A percentile compares a stretch with the other conserved stretches of the same genome.
Evolutionary conservation across 495 filamentous ascomycete species (phyloP).

Genomic region (Aspergillus sclerotiicarbonarius): DNA sequence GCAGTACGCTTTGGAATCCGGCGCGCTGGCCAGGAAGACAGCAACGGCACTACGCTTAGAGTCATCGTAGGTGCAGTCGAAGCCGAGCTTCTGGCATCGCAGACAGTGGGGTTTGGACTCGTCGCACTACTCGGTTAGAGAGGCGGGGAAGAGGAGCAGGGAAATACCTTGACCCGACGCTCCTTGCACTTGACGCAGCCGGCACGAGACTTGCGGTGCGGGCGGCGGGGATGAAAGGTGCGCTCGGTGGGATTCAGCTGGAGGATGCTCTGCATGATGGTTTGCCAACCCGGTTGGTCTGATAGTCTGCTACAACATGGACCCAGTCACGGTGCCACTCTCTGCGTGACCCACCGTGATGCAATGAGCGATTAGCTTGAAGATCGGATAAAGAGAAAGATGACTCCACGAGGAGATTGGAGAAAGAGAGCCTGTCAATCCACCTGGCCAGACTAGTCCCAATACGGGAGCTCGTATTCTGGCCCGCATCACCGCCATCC

Average conservation of each 20-base stretch:
- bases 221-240: constrained; percentile 32
- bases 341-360: background rate
- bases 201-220: constrained; percentile 44
- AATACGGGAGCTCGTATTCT: constrained; percentile 14
- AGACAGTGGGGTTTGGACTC: constrained; percentile 45
- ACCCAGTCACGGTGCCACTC: background rate
- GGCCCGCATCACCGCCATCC: background rate
- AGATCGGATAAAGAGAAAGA: background rate
- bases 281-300: too few species aligned
- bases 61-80: constrained; percentile 38
- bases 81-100: constrained; percentile 39
- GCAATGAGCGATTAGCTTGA: background rate
- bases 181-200: constrained; percentile 51
- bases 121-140: constrained; percentile 37
- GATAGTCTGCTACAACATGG: background rate
- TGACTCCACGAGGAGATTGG: background rate
- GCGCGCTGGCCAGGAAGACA: constrained; percentile 7
- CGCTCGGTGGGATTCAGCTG: constrained; percentile 25
- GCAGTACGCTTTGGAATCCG: constrained; percentile 23
- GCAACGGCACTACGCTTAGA: constrained; percentile 8
- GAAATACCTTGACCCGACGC: constrained; percentile 45
- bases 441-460: constrained; percentile 2
- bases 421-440: background rate
- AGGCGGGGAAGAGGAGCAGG: background rate
- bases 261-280: constrained; percentile 25